These are phyloP conservation scores for Centella asiatica DNA, from an alignment of 129 eudicot genomes.

Conservation along the genomic window DNA sequence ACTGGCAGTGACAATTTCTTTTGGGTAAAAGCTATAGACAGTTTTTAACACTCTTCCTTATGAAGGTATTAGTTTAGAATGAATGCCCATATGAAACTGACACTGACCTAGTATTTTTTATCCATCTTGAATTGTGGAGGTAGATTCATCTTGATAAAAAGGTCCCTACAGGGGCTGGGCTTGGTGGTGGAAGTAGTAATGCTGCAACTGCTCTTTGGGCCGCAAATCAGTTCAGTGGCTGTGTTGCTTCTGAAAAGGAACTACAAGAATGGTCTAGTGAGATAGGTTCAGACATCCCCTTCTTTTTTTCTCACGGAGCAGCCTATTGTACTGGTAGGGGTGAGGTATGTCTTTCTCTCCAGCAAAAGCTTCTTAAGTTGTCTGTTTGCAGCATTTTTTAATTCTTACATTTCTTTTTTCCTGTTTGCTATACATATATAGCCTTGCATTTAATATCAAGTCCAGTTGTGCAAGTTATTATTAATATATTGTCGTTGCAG, in stretches of 20 bases:
- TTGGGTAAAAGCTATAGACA: constrained; percentile 47
- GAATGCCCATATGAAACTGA: not conserved
- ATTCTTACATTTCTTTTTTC: not conserved
- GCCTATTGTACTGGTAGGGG: constrained; percentile 99
- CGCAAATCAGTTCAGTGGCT: constrained; percentile 88
- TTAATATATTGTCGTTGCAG: too few species aligned
- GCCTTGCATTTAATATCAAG: too few species aligned
- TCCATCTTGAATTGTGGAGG: not conserved
- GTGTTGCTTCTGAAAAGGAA: constrained; percentile 77
- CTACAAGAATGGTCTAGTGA: constrained; percentile 98
- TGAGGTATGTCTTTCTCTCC: constrained; percentile 58
- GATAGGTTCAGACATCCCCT: constrained; percentile 94
- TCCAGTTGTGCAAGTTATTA: too few species aligned
- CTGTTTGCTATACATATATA: not conserved
- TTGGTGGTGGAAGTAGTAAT: constrained; percentile 98
- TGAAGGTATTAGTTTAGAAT: not conserved
- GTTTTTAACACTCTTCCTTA: not conserved
- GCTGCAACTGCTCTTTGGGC: constrained; percentile 99
- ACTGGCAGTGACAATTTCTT: constrained; percentile 79
- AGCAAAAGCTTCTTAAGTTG: not conserved
- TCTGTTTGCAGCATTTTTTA: not conserved
- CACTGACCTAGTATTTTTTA: not conserved
- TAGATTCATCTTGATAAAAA: constrained; percentile 93
- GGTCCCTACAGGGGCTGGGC: constrained; percentile 99
- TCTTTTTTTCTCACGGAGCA: constrained; percentile 91